Evolutionary conservation across 2,329 filamentous ascomycete species (phyloP), one percentile per base, ranked within the genome.

Genomic region (Sporothrix protearum): DNA sequence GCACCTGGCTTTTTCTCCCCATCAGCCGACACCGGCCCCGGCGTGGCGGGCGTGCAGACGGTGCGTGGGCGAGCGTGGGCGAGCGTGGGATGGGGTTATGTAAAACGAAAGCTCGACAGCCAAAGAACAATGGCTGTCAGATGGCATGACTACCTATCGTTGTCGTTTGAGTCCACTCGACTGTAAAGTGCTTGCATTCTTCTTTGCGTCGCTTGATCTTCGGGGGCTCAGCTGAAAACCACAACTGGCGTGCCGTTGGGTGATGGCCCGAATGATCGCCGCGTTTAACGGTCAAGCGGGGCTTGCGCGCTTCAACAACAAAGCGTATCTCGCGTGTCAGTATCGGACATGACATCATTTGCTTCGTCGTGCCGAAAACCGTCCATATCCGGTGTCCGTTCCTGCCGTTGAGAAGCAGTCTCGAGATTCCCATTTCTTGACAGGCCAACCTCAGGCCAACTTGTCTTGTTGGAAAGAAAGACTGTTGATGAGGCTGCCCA

Each of bases 1-100:
- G n/a, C n/a, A n/a, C n/a, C n/a, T 19, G 42, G 4, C 42, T 19
- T 12, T 19, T 12, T 47, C 42, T 25, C n/a, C n/a, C n/a, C 4
- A 42, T 33, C 67, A 53, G 57, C 69, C 69, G 69, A 70, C 69
- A 64, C 57, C 69, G 69, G 69, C 57, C 28, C 42, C 30, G 30
- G 67, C 36, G 22, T 39, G 49, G n/a, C 66, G 45, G 45, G 45
- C 45, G 45, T 28, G 59, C n/a, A 33, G 45, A 16, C 42, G 8
- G 1, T 42, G 63, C 22, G 63, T 7, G 8, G 22, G 2, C 42
- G 19, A 7, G 57, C 57, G 30, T 36, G 55, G 55, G 57, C n/a
- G 14, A 64, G 69, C 68, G 68, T 63, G 68, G 68, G 68, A 63
- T 69, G 68, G 14, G 28, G 19, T 51, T 30, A 51, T 63, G 55